Evolutionary conservation across 2,329 filamentous ascomycete species (phyloP).

Genomic region (Venturia oleaginea): DNA sequence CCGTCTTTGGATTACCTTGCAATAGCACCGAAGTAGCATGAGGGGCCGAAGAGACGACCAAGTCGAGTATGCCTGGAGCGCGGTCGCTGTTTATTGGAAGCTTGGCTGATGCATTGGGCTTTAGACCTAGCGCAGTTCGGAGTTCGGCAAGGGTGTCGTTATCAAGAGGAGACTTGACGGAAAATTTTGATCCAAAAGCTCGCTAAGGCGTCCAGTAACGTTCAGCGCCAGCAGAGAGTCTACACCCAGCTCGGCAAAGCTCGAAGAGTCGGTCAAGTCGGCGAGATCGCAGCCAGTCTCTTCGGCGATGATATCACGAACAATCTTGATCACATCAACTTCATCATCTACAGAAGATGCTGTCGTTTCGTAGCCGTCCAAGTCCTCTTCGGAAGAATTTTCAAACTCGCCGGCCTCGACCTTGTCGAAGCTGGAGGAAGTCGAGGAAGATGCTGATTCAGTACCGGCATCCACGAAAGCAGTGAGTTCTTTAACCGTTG

Average conservation of each 20-base stretch:
- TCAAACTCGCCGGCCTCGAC: neutral
- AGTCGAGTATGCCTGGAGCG: constrained; percentile 31
- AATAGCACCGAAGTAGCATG: constrained; percentile 38
- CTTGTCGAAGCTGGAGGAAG: constrained; percentile 29
- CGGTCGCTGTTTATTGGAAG: constrained; percentile 11
- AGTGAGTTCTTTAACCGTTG: constrained; percentile 50
- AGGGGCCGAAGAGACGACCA: constrained; percentile 32
- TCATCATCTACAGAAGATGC: constrained; percentile 23
- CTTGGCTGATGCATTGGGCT: constrained; percentile 24
- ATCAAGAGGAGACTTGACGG: constrained; percentile 25
- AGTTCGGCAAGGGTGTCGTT: constrained; percentile 57
- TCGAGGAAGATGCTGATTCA: constrained; percentile 32
- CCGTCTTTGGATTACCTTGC: constrained; percentile 36
- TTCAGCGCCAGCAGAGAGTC: constrained; percentile 22
- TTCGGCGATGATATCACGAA: constrained; percentile 16
- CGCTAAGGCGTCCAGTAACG: constrained; percentile 19
- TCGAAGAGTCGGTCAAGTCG: constrained; percentile 20
- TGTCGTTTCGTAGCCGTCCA: constrained; percentile 31
- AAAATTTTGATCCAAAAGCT: neutral
- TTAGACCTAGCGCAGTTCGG: constrained; percentile 52
- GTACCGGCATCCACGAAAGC: constrained; percentile 28
- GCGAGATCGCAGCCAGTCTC: constrained; percentile 18
- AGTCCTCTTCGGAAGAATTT: constrained; percentile 10
- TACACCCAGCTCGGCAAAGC: constrained; percentile 22
- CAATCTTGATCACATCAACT: constrained; percentile 25